A percentile compares a stretch with the other conserved stretches of the same genome.
phyloP scores from a whole-genome alignment of 495 filamentous ascomycete species.

The Xylaria telfairii region DNA sequence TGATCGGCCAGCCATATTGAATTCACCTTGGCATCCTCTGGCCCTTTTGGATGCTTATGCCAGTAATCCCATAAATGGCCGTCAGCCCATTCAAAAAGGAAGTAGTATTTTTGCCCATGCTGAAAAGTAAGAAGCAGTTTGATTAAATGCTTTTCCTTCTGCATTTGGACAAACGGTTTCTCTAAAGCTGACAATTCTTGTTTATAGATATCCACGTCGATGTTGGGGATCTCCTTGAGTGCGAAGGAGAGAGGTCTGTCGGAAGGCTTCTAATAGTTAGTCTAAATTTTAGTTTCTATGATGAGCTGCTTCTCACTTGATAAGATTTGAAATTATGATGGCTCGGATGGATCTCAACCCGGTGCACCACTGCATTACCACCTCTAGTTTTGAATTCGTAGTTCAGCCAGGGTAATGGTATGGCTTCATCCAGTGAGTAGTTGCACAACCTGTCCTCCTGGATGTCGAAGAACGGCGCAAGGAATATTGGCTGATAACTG shows the following conservation, averaged over 20 bases:
- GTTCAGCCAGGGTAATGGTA: neutral
- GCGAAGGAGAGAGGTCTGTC: neutral
- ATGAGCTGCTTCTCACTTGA: neutral
- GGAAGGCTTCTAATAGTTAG: neutral
- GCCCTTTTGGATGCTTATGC: neutral
- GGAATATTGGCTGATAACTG: neutral
- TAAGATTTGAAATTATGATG: neutral
- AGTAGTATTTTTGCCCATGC: neutral
- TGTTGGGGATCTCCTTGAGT: neutral
- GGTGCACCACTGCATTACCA: neutral
- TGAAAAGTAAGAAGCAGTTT: constrained; percentile 1
- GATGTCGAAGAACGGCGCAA: neutral
- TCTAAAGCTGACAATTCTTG: neutral
- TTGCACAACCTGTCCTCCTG: neutral
- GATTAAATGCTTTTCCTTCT: neutral
- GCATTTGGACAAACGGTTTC: neutral
- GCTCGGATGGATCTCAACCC: neutral
- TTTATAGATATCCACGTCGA: neutral
- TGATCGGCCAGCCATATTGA: neutral
- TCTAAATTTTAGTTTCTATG: neutral
- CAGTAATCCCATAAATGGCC: neutral
- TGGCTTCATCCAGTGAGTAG: neutral
- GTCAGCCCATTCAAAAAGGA: neutral
- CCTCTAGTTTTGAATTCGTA: neutral
- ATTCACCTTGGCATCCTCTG: neutral